Conservation (phyloP, 768 basidiomycete species). For the Boletellus ananas region DNA sequence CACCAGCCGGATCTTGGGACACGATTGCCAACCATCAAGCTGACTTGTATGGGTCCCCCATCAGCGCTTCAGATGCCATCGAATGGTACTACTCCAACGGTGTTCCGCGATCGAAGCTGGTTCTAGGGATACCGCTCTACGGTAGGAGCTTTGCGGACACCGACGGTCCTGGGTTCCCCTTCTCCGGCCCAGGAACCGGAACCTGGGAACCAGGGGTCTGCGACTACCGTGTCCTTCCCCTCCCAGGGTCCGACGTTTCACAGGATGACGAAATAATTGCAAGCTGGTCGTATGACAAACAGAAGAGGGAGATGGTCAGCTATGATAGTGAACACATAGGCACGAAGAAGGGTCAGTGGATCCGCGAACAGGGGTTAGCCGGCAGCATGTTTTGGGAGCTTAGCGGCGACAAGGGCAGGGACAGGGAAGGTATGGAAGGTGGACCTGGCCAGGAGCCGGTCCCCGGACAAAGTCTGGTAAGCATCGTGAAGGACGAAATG, state of each 20-base stretch:
- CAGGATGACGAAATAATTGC: constrained; percentile 67
- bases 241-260: constrained; percentile 61
- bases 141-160: constrained; percentile 89
- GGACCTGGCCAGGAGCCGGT: constrained; percentile 73
- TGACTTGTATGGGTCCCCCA: constrained; percentile 65
- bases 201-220: constrained; percentile 91
- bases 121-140: constrained; percentile 91
- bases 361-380: constrained; percentile 68
- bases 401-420: constrained; percentile 75
- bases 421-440: constrained; percentile 67
- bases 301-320: constrained; percentile 75
- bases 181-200: constrained; percentile 79
- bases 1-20: constrained; percentile 75
- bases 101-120: constrained; percentile 72
- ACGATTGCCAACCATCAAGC: constrained; percentile 76
- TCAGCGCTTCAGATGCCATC: constrained; percentile 63
- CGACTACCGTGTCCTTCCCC: constrained; percentile 88
- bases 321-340: constrained; percentile 74
- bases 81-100: constrained; percentile 69
- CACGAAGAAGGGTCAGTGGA: constrained; percentile 75
- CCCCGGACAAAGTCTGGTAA: constrained; percentile 67
- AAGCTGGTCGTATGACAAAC: constrained; percentile 80
- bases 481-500: constrained; percentile 75
- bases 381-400: constrained; percentile 97
- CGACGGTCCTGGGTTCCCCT: constrained; percentile 73